These are phyloP conservation scores for Naganishia cerealis DNA, from an alignment of 1,284 basidiomycete genomes.

Conservation along the genomic window DNA sequence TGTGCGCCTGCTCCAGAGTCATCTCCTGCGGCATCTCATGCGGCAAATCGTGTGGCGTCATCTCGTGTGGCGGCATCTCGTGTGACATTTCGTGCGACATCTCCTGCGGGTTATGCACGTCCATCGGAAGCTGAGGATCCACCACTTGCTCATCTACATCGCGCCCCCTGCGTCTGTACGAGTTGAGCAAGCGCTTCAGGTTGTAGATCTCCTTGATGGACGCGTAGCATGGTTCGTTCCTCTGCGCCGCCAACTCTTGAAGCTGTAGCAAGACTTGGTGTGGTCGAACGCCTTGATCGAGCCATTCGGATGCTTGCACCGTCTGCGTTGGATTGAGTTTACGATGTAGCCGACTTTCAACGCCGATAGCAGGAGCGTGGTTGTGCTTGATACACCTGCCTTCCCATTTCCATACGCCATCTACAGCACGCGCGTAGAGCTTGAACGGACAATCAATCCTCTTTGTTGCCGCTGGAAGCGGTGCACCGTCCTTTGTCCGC, in stretches of 20 bases:
- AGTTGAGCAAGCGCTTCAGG: conserved; percentile 80
- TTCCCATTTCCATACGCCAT: conserved; percentile 28
- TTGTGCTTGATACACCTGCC: conserved; percentile 12
- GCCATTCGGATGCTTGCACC: conserved; percentile 21
- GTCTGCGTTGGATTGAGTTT: conserved; percentile 26
- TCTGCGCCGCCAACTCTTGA: conserved; percentile 12
- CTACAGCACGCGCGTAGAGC: conserved; percentile 23
- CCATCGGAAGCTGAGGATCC: conserved; percentile 6
- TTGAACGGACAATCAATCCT: conserved; percentile 24
- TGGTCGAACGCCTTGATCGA: conserved; percentile 25
- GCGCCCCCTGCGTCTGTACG: conserved; percentile 40
- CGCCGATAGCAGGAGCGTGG: conserved; percentile 16
- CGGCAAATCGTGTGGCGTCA: neutral
- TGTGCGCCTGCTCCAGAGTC: conserved; percentile 25
- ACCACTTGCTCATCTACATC: conserved; percentile 19
- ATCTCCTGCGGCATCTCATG: conserved; percentile 10
- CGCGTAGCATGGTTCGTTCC: conserved; percentile 19
- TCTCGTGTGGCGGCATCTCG: neutral
- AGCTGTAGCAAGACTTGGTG: conserved; percentile 22
- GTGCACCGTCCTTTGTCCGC: conserved; percentile 23
- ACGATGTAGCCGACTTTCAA: conserved; percentile 23
- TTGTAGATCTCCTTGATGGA: conserved; percentile 85
- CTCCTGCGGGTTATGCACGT: neutral
- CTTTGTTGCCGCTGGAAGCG: conserved; percentile 23
- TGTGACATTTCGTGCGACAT: too few species aligned